Evolutionary conservation across 2,329 filamentous ascomycete genomes (phyloP).

Genomic region (Aureobasidium sp.): DNA sequence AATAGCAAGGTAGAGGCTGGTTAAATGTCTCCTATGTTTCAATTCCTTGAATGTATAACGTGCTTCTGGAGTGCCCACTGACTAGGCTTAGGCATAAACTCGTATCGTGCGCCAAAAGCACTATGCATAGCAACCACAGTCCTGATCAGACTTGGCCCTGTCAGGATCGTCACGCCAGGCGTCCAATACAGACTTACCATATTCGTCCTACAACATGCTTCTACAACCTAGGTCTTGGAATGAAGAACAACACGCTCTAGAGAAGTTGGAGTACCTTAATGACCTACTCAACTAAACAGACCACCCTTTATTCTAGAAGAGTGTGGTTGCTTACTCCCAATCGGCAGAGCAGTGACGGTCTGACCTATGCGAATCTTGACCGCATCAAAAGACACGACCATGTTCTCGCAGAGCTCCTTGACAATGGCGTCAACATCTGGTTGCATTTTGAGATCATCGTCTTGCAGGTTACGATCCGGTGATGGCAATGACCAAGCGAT

Average conservation of each 20-base stretch:
- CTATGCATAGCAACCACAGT: too few species aligned
- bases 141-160: too few species aligned
- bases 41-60: too few species aligned
- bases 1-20: too few species aligned
- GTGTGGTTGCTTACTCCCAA: slow-evolving; percentile 10
- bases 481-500: slow-evolving; percentile 69
- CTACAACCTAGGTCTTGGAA: not conserved
- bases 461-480: not conserved
- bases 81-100: too few species aligned
- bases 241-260: too few species aligned
- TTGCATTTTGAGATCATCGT: slow-evolving; percentile 12
- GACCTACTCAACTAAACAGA: not conserved
- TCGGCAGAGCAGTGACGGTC: slow-evolving; percentile 23
- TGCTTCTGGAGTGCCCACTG: too few species aligned
- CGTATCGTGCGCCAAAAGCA: too few species aligned
- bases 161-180: too few species aligned
- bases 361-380: slow-evolving; percentile 42
- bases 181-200: too few species aligned
- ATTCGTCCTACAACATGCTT: too few species aligned
- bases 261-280: not conserved
- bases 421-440: slow-evolving; percentile 13
- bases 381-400: slow-evolving; percentile 27
- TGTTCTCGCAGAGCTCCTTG: slow-evolving; percentile 8
- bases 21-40: too few species aligned
- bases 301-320: not conserved